These are phyloP conservation scores for Microsporum canis DNA, from an alignment of 2,329 filamentous ascomycete species.

Conservation along the genomic window DNA sequence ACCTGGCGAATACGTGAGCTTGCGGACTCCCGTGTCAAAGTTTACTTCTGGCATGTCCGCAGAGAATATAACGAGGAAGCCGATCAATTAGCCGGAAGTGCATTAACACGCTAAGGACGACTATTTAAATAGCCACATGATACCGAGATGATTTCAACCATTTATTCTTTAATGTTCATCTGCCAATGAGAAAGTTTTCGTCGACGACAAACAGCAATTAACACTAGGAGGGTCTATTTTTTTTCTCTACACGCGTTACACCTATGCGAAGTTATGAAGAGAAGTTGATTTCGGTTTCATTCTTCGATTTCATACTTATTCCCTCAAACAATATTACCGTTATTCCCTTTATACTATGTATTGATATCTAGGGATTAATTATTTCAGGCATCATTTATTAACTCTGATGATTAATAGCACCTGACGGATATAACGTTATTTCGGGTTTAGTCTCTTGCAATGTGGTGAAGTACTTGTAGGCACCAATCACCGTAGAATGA, in stretches of 20 bases:
- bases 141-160: not conserved
- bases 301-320: no score
- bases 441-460: no score
- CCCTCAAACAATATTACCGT: no score
- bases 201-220: not conserved
- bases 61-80: constrained; percentile 15
- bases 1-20: constrained; percentile 15
- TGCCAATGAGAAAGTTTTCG: not conserved
- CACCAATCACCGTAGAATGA: no score
- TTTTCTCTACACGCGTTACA: not conserved
- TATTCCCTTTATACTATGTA: no score
- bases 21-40: constrained; percentile 14
- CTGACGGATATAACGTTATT: no score
- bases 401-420: no score
- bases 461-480: no score
- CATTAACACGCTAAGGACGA: not conserved
- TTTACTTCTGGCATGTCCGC: constrained; percentile 22
- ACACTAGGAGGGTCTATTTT: not conserved
- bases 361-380: no score
- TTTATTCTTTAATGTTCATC: not conserved
- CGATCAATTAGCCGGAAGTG: not conserved
- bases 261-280: no score
- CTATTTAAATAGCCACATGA: not conserved
- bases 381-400: no score
- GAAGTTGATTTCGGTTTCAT: no score